Conservation (phyloP, 139 green algal species). For the Pseudopediastrum boryanum region DNA sequence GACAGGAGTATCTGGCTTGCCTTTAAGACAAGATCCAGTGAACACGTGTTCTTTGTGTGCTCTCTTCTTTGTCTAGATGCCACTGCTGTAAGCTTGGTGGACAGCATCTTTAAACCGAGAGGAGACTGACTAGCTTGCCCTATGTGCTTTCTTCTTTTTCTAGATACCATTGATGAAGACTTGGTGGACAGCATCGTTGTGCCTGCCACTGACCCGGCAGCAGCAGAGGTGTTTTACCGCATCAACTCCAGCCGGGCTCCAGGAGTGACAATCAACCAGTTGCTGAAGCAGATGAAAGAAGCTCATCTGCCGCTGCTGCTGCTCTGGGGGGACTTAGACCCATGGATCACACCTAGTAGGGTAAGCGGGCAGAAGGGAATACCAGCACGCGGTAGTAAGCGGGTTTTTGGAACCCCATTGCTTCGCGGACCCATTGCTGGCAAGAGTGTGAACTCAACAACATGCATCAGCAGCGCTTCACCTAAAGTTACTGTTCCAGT, state of each 20-base stretch:
- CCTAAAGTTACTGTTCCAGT: too few relatives aligned
- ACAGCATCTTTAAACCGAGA: conserved; percentile 32
- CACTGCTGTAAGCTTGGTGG: conserved; percentile 11
- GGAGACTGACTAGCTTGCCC: not conserved
- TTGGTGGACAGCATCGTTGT: conserved; percentile 61
- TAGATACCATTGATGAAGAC: conserved; percentile 41
- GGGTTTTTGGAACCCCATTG: too few relatives aligned
- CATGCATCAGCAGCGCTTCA: too few relatives aligned
- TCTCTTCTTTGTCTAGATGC: not conserved
- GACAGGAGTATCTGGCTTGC: too few relatives aligned
- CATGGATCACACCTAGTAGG: conserved; percentile 74
- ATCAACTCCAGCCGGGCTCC: conserved; percentile 62
- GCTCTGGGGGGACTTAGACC: conserved; percentile 76
- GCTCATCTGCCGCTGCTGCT: conserved; percentile 68
- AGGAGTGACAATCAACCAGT: conserved; percentile 53
- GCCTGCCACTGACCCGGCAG: conserved; percentile 69
- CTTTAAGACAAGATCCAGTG: too few relatives aligned
- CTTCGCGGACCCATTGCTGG: too few relatives aligned
- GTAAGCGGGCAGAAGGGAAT: conserved; percentile 11
- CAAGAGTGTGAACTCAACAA: too few relatives aligned
- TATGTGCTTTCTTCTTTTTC: not conserved
- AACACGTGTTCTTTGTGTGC: too few relatives aligned
- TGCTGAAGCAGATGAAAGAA: conserved; percentile 49
- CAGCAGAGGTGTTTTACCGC: conserved; percentile 80
- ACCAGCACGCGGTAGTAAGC: too few relatives aligned